These are phyloP conservation scores for Quercus phellos DNA, from an alignment of 331 rosid genomes.

Conservation along the genomic window DNA sequence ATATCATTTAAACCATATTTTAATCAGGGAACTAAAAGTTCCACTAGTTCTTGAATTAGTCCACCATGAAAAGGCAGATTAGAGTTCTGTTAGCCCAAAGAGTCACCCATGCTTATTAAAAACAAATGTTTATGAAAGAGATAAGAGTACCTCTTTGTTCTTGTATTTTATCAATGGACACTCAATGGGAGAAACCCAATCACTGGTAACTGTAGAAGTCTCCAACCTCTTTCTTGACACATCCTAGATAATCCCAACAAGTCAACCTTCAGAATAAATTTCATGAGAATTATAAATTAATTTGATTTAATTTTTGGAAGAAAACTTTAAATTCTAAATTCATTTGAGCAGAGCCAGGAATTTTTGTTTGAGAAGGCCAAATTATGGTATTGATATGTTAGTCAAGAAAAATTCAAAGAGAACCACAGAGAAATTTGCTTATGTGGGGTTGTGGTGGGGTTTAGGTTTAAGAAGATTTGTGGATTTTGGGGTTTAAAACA, in stretches of 20 bases:
- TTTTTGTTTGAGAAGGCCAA: no score
- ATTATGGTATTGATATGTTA: no score
- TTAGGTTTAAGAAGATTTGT: no score
- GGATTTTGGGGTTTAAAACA: no score
- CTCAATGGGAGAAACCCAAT: constrained; percentile 41
- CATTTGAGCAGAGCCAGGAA: no score
- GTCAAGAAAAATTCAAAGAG: no score
- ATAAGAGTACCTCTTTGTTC: constrained; percentile 54
- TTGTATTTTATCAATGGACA: constrained; percentile 55
- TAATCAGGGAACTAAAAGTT: not conserved
- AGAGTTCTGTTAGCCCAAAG: constrained; percentile 11
- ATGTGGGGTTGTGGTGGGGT: no score
- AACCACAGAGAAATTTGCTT: no score
- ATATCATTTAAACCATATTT: not conserved
- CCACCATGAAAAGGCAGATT: not conserved
- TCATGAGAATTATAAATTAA: constrained; percentile 17
- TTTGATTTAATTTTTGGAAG: constrained; percentile 2
- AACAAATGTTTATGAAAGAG: constrained; percentile 15
- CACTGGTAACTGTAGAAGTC: constrained; percentile 42
- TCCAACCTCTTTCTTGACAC: constrained; percentile 45
- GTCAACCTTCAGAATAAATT: constrained; percentile 35
- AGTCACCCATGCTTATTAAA: constrained; percentile 12
- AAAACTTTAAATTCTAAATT: not conserved
- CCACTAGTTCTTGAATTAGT: not conserved
- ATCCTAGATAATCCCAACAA: constrained; percentile 63